These are phyloP conservation scores for Sherardia arvensis DNA, from an alignment of 257 asterid genomes.

Conservation along the genomic window DNA sequence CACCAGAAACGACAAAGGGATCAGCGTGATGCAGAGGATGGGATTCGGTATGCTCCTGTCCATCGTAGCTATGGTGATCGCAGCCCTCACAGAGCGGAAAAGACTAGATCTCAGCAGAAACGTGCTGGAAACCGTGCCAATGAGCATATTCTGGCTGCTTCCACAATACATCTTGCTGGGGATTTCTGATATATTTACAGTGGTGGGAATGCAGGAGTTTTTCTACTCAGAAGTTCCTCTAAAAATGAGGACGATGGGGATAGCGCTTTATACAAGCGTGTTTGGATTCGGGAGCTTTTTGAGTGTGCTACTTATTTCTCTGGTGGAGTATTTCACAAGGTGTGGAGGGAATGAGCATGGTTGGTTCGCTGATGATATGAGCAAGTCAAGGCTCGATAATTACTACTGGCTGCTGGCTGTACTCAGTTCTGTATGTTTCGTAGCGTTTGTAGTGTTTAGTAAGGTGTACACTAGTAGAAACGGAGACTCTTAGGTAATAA, in stretches of 20 bases:
- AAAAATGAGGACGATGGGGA: conserved; percentile 78
- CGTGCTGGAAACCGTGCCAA: conserved; percentile 22
- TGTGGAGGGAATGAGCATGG: conserved; percentile 22
- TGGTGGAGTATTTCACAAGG: conserved; percentile 50
- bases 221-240: conserved; percentile 80
- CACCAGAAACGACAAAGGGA: conserved; percentile 58
- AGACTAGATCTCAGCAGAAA: conserved; percentile 34
- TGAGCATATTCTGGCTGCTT: conserved; percentile 78
- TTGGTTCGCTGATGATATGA: conserved; percentile 79
- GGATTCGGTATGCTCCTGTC: conserved; percentile 85
- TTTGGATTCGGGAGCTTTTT: conserved; percentile 85
- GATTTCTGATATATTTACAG: conserved; percentile 84
- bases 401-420: conserved; percentile 70
- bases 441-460: conserved; percentile 41
- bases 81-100: conserved; percentile 54
- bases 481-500: not conserved
- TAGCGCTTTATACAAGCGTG: conserved; percentile 79
- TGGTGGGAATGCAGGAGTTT: conserved; percentile 95
- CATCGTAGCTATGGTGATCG: conserved; percentile 68
- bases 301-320: conserved; percentile 53
- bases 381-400: conserved; percentile 54
- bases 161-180: conserved; percentile 86
- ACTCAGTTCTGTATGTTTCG: conserved; percentile 37
- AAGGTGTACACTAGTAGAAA: conserved; percentile 27
- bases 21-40: conserved; percentile 72